These are phyloP conservation scores for Rachicladosporium sp. DNA, from an alignment of 2,329 filamentous ascomycete species.

Conservation along the genomic window DNA sequence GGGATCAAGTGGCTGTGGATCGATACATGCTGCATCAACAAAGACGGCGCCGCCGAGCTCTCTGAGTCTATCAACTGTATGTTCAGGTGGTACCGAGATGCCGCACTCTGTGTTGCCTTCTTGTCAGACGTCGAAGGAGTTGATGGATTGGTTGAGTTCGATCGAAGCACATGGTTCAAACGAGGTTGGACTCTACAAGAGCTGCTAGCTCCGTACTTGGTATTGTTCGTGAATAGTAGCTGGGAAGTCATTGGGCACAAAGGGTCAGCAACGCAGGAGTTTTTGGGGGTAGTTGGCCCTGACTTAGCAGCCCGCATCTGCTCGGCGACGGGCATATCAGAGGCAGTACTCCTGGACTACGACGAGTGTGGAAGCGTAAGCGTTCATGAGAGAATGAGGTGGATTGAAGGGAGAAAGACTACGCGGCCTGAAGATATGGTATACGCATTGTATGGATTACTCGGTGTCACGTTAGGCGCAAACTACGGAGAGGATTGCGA, in stretches of 20 bases:
- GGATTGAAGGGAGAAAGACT: constrained; percentile 7
- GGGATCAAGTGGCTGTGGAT: constrained; percentile 5
- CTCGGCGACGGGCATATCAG: constrained; percentile 2
- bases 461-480: constrained; percentile 5
- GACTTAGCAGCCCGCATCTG: background rate
- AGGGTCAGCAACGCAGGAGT: background rate
- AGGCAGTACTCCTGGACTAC: constrained; percentile 6
- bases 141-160: too few relatives aligned
- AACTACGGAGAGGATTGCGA: constrained; percentile 10
- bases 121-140: constrained; percentile 5
- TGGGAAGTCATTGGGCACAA: constrained; percentile 2
- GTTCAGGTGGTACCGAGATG: constrained; percentile 3
- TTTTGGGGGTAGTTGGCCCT: background rate
- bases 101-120: constrained; percentile 9
- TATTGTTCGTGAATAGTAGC: background rate
- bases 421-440: constrained; percentile 7
- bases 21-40: constrained; percentile 7
- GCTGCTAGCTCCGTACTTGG: background rate
- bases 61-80: constrained; percentile 4
- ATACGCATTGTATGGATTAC: constrained; percentile 10
- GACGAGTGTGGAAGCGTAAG: background rate
- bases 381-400: constrained; percentile 5
- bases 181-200: constrained; percentile 6
- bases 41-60: constrained; percentile 1
- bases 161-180: constrained; percentile 1